Conservation (phyloP, 1,284 basidiomycete genomes). For the Cryptococcus sp. region DNA sequence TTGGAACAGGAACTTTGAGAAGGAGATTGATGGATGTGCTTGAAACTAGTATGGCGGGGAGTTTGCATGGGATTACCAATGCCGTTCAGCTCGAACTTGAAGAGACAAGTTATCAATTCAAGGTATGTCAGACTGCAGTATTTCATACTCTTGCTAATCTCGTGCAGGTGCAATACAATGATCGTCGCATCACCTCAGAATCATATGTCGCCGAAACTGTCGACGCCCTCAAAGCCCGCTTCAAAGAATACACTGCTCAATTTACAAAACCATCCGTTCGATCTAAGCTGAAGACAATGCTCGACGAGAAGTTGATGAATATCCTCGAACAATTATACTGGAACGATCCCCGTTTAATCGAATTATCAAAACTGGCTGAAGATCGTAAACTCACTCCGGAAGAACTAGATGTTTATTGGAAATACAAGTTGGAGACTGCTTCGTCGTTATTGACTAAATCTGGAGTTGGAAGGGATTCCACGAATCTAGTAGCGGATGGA, state of each 20-base stretch:
- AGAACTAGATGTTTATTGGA: conserved; percentile 88
- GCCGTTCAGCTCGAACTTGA: conserved; percentile 95
- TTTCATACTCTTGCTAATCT: not conserved
- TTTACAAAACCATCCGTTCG: conserved; percentile 89
- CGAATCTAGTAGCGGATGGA: conserved; percentile 91
- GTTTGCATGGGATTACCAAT: conserved; percentile 90
- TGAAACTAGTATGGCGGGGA: conserved; percentile 94
- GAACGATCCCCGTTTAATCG: conserved; percentile 77
- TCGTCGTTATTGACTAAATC: conserved; percentile 90
- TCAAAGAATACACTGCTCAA: conserved; percentile 77
- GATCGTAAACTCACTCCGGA: conserved; percentile 62
- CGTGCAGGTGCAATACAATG: conserved; percentile 85
- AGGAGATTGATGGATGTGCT: conserved; percentile 91
- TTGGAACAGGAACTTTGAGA: conserved; percentile 85
- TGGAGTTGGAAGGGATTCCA: conserved; percentile 91
- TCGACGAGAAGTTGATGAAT: conserved; percentile 96
- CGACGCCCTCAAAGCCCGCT: conserved; percentile 83
- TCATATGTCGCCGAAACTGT: conserved; percentile 97
- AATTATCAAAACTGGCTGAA: conserved; percentile 67
- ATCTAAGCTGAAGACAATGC: conserved; percentile 78
- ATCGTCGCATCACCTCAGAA: conserved; percentile 88
- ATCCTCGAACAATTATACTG: conserved; percentile 96
- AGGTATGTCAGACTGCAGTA: conserved; percentile 50
- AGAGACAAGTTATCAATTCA: conserved; percentile 97
- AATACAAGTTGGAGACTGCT: conserved; percentile 90